Evolutionary conservation across 202 grass and related monocot genomes (phyloP), one percentile per base, ranked within the genome.

Genomic region (Bolboschoenoplectus hybrid): DNA sequence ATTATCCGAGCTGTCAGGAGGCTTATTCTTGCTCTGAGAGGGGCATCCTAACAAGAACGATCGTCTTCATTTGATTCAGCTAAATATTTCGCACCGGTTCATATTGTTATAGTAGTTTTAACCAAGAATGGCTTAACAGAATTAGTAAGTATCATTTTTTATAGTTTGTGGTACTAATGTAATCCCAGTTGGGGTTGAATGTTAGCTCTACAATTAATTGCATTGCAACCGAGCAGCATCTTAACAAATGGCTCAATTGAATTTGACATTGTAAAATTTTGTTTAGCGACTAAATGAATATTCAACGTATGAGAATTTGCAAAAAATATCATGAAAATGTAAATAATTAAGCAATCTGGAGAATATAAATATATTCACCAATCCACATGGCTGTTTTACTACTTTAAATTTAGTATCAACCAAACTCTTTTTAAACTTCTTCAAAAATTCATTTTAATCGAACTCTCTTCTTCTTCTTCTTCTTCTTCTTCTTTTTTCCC

Each of bases 31-130:
- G 2, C 62, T 8, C 0, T 35, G 2, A 10, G 10, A 12, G 20
- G 20, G 1, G 63, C 2, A 66, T 38, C 9, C 26, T 36, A 66
- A 66, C 2, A 36, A 39, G 11, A 66, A 66, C 2, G 2, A 38
- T 38, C 9, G 26, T 38, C 63, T 66, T 66, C 9, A 13, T 66
- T 39, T 50, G 7, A 68, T 41, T 41, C 5, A 17, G 65, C 40
- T 16, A 14, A 67, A 14, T 16, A 41, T 41, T 6, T 68, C 0
- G 8, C 1, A 7, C 36, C 41, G 13, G 38, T 68, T 41, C 5
- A 16, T 39, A 67, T 68, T 68, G 65, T 68, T 39, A 67, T 41
- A 3, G 9, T 68, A 68, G 65, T 68, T 41, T n/a, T 68, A 41
- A 67, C 10, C 35, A 5, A 39, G 16, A 38, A 2, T 11, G 4